Evolutionary conservation across 305 asterid species (phyloP), one percentile per base, ranked within the genome.

Genomic region (Solanum hybrid): DNA sequence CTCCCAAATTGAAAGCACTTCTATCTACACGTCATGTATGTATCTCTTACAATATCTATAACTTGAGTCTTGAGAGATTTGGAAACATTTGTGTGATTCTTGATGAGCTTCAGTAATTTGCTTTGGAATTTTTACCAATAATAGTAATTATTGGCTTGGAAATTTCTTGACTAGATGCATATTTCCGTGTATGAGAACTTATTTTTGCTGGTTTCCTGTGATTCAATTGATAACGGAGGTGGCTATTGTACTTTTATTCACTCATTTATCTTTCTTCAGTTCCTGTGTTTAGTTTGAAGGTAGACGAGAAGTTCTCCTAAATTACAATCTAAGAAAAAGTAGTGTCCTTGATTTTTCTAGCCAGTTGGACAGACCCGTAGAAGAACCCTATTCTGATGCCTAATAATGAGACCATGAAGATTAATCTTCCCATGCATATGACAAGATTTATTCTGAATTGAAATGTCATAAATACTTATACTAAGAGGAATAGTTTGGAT

Each of bases 1-100:
- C 96, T 91, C 94, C 95, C 57, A 93, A 93, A 90, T 91, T 93
- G 86, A 94, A 94, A 91, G 93, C 94, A 89, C 86, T 89, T 93
- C 89, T 91, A 77, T 92, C 95, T 88, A 91, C 92, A 86, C 93
- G 91, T 92, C 91, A 91, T 88, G 98, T 94, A 91, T 86, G 88
- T 86, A 61, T 64, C 57, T 86, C 78, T 86, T 61, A 86, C 57
- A 31, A 61, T 86, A 86, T 61, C 88, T 34, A 4, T 86, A 34
- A 12, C 78, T n/a, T 61, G n/a, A 61, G 46, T 61, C 78, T 34
- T 34, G 34, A 86, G 76, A 61, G 51, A 86, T 57, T 33, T 61
- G 75, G 88, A 57, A 85, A 57, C 33, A 33, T 85, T 84, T 84
- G 40, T 86, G 78, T 57, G 24, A 26, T 61, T 86, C 88, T 61